A percentile compares a stretch with the other conserved stretches of the same genome.
Conservation (phyloP, 73 alveolate species). For the Uronychia binucleata region DNA sequence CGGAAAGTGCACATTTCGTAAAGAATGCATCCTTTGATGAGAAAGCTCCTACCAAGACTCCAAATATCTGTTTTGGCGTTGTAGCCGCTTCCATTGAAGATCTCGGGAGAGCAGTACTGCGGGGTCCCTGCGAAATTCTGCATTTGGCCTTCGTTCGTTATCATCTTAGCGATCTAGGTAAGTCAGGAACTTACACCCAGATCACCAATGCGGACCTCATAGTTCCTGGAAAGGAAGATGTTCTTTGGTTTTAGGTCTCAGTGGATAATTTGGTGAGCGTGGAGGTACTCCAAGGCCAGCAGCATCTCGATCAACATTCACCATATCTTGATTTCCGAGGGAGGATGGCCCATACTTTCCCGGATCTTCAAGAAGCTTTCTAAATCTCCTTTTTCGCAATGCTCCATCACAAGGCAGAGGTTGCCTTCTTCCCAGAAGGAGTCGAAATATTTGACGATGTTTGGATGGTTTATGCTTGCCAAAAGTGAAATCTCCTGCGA, state of each 20-base stretch:
- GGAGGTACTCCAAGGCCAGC: constrained; percentile 21
- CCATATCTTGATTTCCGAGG: constrained; percentile 81
- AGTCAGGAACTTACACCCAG: constrained; percentile 54
- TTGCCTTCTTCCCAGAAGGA: constrained; percentile 78
- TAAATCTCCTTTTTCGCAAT: constrained; percentile 95
- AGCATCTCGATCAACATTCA: constrained; percentile 36
- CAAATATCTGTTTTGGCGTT: constrained; percentile 1
- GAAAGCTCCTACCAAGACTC: constrained; percentile 10
- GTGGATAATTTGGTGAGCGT: constrained; percentile 82
- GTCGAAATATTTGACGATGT: constrained; percentile 88
- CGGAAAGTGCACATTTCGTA: neutral
- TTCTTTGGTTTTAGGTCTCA: constrained; percentile 81
- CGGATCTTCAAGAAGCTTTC: constrained; percentile 68
- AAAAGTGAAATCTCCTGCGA: constrained; percentile 61
- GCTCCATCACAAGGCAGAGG: constrained; percentile 94
- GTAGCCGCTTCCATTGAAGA: neutral
- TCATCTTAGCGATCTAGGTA: neutral
- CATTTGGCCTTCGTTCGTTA: neutral
- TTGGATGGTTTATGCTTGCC: constrained; percentile 57
- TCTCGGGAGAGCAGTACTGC: constrained; percentile 18
- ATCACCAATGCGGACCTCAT: constrained; percentile 67
- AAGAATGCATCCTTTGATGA: neutral
- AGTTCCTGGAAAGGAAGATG: constrained; percentile 50
- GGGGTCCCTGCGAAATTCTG: constrained; percentile 16
- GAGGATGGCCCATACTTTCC: constrained; percentile 53